Evolutionary conservation across 225 moss, liverwort and hornwort species (phyloP).

Genomic region (Bryoerythrophyllum caledonicum): DNA sequence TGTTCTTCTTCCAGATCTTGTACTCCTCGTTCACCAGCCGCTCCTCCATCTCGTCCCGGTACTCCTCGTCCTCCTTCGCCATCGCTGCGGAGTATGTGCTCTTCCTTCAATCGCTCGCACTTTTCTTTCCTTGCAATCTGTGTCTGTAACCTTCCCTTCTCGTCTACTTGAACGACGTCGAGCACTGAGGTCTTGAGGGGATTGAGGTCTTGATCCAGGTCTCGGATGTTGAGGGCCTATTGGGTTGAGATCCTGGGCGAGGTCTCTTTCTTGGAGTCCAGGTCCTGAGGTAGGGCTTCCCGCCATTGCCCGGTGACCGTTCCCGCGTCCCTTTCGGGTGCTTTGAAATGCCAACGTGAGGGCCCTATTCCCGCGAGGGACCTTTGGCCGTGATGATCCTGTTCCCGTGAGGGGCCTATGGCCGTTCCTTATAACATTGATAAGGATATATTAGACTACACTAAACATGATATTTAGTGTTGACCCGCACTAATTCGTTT

Average conservation of each 20-base stretch:
- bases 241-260: neutral
- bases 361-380: too few species aligned
- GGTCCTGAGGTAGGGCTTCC: constrained; percentile 11
- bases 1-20: constrained; percentile 92
- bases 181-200: neutral
- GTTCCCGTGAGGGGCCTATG: too few species aligned
- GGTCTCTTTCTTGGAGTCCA: neutral
- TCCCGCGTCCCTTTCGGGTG: constrained; percentile 22
- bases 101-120: too few species aligned
- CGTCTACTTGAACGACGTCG: too few species aligned
- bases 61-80: constrained; percentile 88
- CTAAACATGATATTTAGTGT: too few species aligned
- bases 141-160: neutral
- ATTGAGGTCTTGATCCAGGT: neutral
- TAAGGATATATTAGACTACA: too few species aligned
- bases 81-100: constrained; percentile 22
- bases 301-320: constrained; percentile 33
- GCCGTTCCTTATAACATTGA: too few species aligned
- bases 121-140: too few species aligned
- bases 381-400: too few species aligned
- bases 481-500: too few species aligned
- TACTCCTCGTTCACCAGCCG: constrained; percentile 90
- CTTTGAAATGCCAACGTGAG: neutral
- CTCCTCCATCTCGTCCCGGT: constrained; percentile 89
- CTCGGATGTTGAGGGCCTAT: neutral